phyloP scores from a whole-genome alignment of 176 grass and related monocot species.

The Panicum miliaceum region DNA sequence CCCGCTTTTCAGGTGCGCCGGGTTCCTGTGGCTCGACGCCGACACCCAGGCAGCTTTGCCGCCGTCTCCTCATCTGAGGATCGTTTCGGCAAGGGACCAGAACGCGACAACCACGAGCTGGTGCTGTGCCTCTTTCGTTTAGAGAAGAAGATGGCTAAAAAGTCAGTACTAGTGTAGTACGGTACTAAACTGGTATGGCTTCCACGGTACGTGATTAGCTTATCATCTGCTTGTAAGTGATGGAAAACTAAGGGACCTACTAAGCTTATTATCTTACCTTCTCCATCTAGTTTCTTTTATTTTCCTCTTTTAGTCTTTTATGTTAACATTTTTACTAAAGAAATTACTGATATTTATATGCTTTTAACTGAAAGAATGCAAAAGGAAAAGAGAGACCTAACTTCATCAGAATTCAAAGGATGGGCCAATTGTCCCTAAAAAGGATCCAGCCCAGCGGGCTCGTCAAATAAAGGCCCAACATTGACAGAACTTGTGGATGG shows the following conservation, averaged over 20 bases:
- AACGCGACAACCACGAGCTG: background rate
- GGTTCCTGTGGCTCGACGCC: background rate
- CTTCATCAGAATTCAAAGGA: too few relatives aligned
- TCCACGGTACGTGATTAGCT: background rate
- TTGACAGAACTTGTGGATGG: too few relatives aligned
- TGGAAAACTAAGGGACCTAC: background rate
- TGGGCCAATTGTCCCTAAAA: too few relatives aligned
- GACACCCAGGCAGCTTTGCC: background rate
- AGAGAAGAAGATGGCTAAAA: background rate
- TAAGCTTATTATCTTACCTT: too few relatives aligned
- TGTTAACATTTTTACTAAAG: too few relatives aligned
- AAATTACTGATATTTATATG: too few relatives aligned
- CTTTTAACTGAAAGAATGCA: too few relatives aligned
- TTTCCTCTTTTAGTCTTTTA: too few relatives aligned
- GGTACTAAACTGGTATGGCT: background rate
- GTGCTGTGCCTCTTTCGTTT: background rate
- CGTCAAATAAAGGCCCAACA: too few relatives aligned
- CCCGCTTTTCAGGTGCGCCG: background rate
- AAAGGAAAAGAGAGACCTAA: too few relatives aligned
- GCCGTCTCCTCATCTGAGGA: background rate
- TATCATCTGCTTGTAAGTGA: background rate
- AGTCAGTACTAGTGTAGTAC: background rate
- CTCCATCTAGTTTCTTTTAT: too few relatives aligned
- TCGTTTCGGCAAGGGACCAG: background rate
- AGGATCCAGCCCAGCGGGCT: too few relatives aligned